phyloP scores from a whole-genome alignment of 2,329 filamentous ascomycete species.

The Geoglossum cookeanum region DNA sequence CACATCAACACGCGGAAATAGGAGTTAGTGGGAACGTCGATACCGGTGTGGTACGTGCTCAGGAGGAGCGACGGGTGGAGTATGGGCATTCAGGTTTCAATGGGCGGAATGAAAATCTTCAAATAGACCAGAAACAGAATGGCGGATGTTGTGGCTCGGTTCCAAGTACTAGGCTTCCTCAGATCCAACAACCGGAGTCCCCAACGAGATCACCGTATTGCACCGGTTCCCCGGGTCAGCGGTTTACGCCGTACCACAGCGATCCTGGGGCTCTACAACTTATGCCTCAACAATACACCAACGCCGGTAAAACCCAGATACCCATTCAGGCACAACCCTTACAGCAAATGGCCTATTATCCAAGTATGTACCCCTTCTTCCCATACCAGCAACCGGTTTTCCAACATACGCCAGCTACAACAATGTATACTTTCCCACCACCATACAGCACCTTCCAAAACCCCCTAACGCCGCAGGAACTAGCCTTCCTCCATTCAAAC shows the following conservation, averaged over 20 bases:
- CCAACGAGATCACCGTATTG: not conserved
- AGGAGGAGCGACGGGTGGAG: not conserved
- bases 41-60: not conserved
- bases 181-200: not conserved
- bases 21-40: not conserved
- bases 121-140: not conserved
- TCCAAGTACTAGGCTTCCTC: not conserved
- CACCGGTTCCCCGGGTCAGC: not conserved
- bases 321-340: not conserved
- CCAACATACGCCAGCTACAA: not conserved
- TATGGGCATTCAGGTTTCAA: not conserved
- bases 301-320: not conserved
- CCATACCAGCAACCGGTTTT: not conserved
- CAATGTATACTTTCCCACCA: conserved; percentile 3
- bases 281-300: not conserved
- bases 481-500: conserved; percentile 1
- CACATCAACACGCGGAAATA: not conserved
- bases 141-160: not conserved
- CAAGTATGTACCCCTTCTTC: not conserved
- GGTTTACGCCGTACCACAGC: not conserved
- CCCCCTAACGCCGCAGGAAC: conserved; percentile 2
- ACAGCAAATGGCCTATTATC: not conserved
- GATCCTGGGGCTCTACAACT: not conserved
- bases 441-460: conserved; percentile 3
- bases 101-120: not conserved